Percentiles rank a stretch among this genome's conserved stretches.
Evolutionary conservation across 2,329 filamentous ascomycete genomes (phyloP).

Genomic region (Fusarium nelsonii): DNA sequence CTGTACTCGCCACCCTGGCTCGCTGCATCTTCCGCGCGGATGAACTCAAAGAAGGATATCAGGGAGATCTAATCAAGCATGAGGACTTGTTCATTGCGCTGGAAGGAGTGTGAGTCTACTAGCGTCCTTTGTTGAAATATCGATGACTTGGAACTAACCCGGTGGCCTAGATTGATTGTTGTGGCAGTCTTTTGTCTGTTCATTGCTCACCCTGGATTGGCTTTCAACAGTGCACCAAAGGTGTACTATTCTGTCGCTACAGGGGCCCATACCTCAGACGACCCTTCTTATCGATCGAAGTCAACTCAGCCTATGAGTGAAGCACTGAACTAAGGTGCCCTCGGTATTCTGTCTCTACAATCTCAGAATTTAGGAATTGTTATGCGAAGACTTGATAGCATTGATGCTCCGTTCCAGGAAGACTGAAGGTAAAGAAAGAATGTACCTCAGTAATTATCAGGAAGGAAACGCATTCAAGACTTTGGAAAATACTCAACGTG

Average conservation of each 20-base stretch:
- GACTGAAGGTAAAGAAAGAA: too few species aligned
- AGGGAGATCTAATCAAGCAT: slow-evolving; percentile 60
- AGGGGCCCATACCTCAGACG: not conserved
- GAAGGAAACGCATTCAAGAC: too few species aligned
- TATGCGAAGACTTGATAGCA: too few species aligned
- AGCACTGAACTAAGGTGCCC: not conserved
- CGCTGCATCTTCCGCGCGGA: slow-evolving; percentile 69
- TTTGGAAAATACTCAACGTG: too few species aligned
- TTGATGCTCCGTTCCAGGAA: too few species aligned
- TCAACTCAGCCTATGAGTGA: not conserved
- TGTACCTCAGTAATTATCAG: too few species aligned
- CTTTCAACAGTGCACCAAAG: slow-evolving; percentile 1
- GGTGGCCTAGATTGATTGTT: slow-evolving; percentile 22
- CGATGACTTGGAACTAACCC: not conserved
- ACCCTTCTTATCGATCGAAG: not conserved
- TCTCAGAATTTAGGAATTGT: too few species aligned
- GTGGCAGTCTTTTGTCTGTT: slow-evolving; percentile 27
- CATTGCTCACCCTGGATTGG: slow-evolving; percentile 19
- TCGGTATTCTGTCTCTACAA: too few species aligned
- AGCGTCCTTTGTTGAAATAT: not conserved
- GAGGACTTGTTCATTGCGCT: slow-evolving; percentile 59
- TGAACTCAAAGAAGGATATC: slow-evolving; percentile 68
- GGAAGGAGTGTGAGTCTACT: slow-evolving; percentile 53
- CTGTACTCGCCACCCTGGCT: slow-evolving; percentile 66
- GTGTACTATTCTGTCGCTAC: slow-evolving; percentile 11